Percentiles rank a stretch among this genome's conserved stretches.
Evolutionary conservation across 495 filamentous ascomycete genomes (phyloP).

Genomic region (Penicillium lividum): DNA sequence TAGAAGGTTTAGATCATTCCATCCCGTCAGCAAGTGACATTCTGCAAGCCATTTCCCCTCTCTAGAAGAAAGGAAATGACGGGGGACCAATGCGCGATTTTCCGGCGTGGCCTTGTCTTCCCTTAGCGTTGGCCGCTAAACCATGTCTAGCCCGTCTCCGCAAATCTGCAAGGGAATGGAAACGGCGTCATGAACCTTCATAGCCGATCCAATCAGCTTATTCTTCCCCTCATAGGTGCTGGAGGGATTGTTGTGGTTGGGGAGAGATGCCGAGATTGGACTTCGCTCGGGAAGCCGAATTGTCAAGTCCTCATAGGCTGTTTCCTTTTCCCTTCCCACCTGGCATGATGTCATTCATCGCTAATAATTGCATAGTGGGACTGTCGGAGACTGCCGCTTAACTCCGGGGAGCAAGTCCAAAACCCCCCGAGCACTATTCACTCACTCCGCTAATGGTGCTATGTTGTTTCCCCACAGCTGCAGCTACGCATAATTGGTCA

Average conservation of each 20-base stretch:
- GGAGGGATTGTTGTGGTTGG: background rate
- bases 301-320: background rate
- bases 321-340: background rate
- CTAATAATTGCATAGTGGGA: background rate
- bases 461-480: too few species aligned
- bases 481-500: too few species aligned
- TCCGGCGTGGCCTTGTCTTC: background rate
- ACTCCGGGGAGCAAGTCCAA: background rate
- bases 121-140: background rate
- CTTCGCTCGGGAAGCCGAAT: conserved; percentile 1
- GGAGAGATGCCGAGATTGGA: background rate
- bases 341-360: background rate
- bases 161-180: background rate
- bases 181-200: background rate
- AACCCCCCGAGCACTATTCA: background rate
- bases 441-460: too few species aligned
- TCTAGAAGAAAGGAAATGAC: background rate
- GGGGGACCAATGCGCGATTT: background rate
- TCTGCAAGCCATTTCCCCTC: background rate
- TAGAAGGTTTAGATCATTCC: background rate
- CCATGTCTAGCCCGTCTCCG: background rate
- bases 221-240: background rate
- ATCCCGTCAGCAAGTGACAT: background rate
- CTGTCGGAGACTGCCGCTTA: background rate
- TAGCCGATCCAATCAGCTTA: conserved; percentile 2